Evolutionary conservation across 2,329 filamentous ascomycete genomes (phyloP).

Genomic region (Talaromyces sp.): DNA sequence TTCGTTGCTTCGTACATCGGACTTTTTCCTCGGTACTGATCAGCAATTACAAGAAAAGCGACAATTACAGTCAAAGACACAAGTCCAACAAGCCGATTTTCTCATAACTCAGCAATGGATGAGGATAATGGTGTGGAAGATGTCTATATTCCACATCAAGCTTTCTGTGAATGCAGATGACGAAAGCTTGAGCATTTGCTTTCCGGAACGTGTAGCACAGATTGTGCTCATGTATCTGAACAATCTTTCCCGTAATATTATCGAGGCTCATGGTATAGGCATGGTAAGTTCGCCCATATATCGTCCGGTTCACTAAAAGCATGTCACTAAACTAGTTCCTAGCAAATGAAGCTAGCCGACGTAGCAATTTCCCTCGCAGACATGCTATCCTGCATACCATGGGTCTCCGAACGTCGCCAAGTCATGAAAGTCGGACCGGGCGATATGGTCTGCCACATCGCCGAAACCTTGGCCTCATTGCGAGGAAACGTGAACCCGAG

Average conservation of each 20-base stretch:
- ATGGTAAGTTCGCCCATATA: constrained; percentile 1
- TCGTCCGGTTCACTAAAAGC: not conserved
- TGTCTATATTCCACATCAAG: constrained; percentile 18
- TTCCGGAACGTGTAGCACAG: constrained; percentile 14
- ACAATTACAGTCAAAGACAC: constrained; percentile 15
- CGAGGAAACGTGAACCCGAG: constrained; percentile 17
- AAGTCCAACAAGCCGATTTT: constrained; percentile 18
- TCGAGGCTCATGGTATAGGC: constrained; percentile 18
- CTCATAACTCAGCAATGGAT: constrained; percentile 19
- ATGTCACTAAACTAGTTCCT: not conserved
- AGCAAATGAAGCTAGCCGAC: constrained; percentile 20
- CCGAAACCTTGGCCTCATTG: constrained; percentile 13
- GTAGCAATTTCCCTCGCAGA: constrained; percentile 18
- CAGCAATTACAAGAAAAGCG: constrained; percentile 8
- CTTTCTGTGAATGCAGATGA: constrained; percentile 17
- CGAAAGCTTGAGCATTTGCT: constrained; percentile 16
- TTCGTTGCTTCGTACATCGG: constrained; percentile 6
- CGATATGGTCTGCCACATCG: constrained; percentile 17
- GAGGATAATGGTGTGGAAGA: constrained; percentile 18
- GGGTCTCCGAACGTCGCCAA: constrained; percentile 14
- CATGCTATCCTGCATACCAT: constrained; percentile 16
- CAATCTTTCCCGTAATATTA: constrained; percentile 17
- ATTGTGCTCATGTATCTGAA: constrained; percentile 16
- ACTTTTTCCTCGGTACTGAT: constrained; percentile 14
- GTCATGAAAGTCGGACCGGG: constrained; percentile 15